A percentile compares a stretch with the other conserved stretches of the same genome.
phyloP scores from a whole-genome alignment of 129 eudicot genomes.

The Helianthus tuberosus region DNA sequence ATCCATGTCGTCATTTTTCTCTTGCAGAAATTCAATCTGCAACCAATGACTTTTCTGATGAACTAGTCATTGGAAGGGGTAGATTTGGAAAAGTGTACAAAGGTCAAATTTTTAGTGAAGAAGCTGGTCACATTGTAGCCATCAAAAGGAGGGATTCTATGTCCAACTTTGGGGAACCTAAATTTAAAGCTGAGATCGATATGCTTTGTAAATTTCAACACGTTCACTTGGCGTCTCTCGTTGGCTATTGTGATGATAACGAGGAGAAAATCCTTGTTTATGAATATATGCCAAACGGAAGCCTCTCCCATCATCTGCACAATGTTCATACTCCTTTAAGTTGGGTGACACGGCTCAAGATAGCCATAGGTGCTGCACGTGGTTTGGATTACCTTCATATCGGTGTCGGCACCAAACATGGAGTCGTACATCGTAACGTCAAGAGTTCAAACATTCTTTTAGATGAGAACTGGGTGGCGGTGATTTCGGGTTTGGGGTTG shows the following conservation, averaged over 20 bases:
- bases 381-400: neutral
- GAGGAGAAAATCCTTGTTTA: too few relatives aligned
- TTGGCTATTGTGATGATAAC: too few relatives aligned
- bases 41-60: too few relatives aligned
- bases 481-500: neutral
- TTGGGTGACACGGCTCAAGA: too few relatives aligned
- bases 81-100: too few relatives aligned
- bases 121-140: too few relatives aligned
- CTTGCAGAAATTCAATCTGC: too few relatives aligned
- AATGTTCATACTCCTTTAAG: neutral
- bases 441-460: neutral
- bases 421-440: neutral
- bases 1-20: too few relatives aligned
- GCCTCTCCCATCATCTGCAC: neutral
- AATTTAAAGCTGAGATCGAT: neutral
- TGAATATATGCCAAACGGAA: too few relatives aligned
- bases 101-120: too few relatives aligned
- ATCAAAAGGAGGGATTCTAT: too few relatives aligned
- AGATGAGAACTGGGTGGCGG: conserved; percentile 1
- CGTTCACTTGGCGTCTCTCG: neutral
- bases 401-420: neutral
- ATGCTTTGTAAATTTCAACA: neutral
- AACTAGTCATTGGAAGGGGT: too few relatives aligned
- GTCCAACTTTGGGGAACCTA: neutral
- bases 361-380: conserved; percentile 1